Evolutionary conservation across 768 basidiomycete species (phyloP).

Genomic region (Gyrodon lividus): DNA sequence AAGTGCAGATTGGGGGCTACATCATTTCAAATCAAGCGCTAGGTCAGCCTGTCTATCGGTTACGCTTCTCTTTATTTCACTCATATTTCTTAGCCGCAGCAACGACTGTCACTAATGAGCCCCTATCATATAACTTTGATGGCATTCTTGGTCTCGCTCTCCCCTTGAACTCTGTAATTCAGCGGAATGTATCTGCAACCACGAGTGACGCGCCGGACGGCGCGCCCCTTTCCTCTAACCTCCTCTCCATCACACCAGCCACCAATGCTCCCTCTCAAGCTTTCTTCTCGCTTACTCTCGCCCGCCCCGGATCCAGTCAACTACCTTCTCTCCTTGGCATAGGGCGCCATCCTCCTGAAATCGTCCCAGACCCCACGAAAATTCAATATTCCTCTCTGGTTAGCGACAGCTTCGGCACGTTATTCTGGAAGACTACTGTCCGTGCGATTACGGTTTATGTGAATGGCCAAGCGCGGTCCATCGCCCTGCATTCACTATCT

Average conservation of each 20-base stretch:
- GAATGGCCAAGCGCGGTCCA: conserved; percentile 37
- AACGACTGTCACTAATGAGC: conserved; percentile 51
- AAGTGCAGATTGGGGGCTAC: conserved; percentile 62
- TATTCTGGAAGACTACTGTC: conserved; percentile 66
- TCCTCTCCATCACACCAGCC: conserved; percentile 64
- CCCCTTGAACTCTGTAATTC: conserved; percentile 69
- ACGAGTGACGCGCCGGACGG: conserved; percentile 57
- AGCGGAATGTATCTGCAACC: conserved; percentile 46
- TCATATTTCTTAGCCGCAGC: conserved; percentile 52
- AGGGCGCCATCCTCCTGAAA: conserved; percentile 56
- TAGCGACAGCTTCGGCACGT: conserved; percentile 36
- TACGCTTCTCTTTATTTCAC: not conserved
- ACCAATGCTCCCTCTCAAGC: conserved; percentile 52
- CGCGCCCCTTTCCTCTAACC: conserved; percentile 64
- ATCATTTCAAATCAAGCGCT: conserved; percentile 64
- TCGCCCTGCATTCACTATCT: conserved; percentile 43
- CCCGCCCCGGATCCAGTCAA: conserved; percentile 59
- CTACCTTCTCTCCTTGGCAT: conserved; percentile 66
- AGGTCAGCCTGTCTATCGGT: conserved; percentile 39
- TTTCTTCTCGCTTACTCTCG: conserved; percentile 67
- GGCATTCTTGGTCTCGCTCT: conserved; percentile 79
- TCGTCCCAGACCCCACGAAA: conserved; percentile 52
- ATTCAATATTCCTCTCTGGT: conserved; percentile 52
- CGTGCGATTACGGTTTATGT: conserved; percentile 61
- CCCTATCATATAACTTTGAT: conserved; percentile 52